These are phyloP conservation scores for Vigna mungo DNA, from an alignment of 306 rosid genomes.

Conservation along the genomic window DNA sequence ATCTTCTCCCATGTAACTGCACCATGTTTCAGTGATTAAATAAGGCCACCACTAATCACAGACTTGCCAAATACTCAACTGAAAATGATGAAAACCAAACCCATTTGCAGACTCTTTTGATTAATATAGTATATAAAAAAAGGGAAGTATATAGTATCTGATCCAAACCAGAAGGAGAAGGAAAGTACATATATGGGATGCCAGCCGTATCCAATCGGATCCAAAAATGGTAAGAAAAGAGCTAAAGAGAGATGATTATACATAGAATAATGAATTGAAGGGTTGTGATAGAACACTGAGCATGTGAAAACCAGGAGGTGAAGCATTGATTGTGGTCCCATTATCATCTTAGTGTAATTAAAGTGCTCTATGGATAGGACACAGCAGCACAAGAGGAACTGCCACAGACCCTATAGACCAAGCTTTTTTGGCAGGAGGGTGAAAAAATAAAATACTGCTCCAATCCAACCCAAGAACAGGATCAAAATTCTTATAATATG, in stretches of 20 bases:
- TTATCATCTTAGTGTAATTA: conserved; percentile 20
- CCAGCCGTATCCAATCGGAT: conserved; percentile 36
- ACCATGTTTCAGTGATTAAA: conserved; percentile 7
- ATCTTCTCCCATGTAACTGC: conserved; percentile 45
- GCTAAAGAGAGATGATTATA: conserved; percentile 16
- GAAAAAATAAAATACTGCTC: neutral
- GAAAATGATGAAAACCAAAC: conserved; percentile 36
- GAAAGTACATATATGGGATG: conserved; percentile 39
- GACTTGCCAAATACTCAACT: conserved; percentile 41
- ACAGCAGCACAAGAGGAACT: conserved; percentile 18
- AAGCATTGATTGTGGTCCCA: conserved; percentile 39
- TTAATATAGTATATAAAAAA: conserved; percentile 21
- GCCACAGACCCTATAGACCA: neutral
- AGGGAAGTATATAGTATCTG: conserved; percentile 24
- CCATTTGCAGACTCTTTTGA: conserved; percentile 24
- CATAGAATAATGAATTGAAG: conserved; percentile 29
- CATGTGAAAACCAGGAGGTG: conserved; percentile 38
- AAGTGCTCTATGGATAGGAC: conserved; percentile 8
- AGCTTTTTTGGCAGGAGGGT: neutral
- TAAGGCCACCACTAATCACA: conserved; percentile 1
- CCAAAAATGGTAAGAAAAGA: conserved; percentile 31
- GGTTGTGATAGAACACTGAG: conserved; percentile 29
- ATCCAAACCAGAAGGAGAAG: neutral
- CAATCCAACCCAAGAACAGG: neutral
- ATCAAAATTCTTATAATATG: neutral